Evolutionary conservation across 768 basidiomycete genomes (phyloP).

Genomic region (Lentinus tigrinus): DNA sequence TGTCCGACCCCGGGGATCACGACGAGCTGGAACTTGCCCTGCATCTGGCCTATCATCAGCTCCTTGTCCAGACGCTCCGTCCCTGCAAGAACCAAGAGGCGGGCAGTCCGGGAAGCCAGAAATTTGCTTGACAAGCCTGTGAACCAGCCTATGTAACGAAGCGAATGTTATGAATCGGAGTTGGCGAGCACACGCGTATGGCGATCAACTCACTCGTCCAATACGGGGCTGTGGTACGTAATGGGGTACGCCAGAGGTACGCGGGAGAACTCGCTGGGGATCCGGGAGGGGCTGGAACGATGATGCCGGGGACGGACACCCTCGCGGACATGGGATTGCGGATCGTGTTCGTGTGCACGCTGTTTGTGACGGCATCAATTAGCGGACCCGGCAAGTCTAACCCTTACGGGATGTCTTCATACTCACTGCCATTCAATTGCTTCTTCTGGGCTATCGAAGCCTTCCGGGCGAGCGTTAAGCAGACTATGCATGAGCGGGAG

Average conservation of each 20-base stretch:
- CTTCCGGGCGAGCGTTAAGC: conserved; percentile 80
- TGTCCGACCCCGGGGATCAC: conserved; percentile 89
- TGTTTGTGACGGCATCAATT: conserved; percentile 29
- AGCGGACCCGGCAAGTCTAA: not conserved
- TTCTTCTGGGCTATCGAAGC: conserved; percentile 80
- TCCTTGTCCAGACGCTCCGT: conserved; percentile 90
- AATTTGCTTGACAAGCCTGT: conserved; percentile 77
- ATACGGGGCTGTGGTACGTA: conserved; percentile 81
- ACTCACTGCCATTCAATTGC: conserved; percentile 97
- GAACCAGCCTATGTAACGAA: conserved; percentile 86
- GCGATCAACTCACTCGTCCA: conserved; percentile 79
- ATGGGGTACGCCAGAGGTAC: conserved; percentile 81
- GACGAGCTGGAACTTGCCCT: conserved; percentile 87
- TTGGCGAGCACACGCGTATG: not conserved
- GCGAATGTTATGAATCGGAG: not conserved
- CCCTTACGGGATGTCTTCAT: not conserved
- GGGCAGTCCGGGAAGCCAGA: conserved; percentile 72
- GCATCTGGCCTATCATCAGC: conserved; percentile 88
- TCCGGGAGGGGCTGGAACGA: conserved; percentile 44
- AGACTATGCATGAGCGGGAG: conserved; percentile 90
- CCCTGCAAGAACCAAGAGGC: conserved; percentile 88
- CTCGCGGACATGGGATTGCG: conserved; percentile 80
- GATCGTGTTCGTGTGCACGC: conserved; percentile 79
- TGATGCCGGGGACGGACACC: conserved; percentile 81
- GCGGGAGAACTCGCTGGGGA: conserved; percentile 38